These are phyloP conservation scores for Amaranthus palmeri DNA, from an alignment of 148 eudicot genomes.

Conservation along the genomic window DNA sequence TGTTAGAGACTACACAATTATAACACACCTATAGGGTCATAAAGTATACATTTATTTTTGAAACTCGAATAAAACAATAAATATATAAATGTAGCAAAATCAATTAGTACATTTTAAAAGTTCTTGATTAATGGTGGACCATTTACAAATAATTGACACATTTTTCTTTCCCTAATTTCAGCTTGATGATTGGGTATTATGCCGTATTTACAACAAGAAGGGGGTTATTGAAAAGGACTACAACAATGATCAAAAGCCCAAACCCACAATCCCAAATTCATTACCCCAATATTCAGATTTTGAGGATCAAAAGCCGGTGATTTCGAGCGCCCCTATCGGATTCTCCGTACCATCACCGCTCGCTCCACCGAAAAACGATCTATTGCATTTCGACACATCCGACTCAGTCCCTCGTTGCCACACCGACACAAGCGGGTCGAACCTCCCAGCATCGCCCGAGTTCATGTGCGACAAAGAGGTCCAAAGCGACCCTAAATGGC, in stretches of 20 bases:
- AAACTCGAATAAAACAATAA: too few relatives aligned
- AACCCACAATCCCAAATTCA: neutral
- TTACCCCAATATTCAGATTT: conserved; percentile 21
- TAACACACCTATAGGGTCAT: too few relatives aligned
- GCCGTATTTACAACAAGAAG: conserved; percentile 84
- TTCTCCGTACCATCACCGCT: neutral
- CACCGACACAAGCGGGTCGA: conserved; percentile 59
- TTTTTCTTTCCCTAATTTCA: conserved; percentile 20
- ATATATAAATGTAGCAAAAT: too few relatives aligned
- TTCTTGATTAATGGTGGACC: neutral
- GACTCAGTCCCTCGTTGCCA: conserved; percentile 55
- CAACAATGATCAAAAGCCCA: conserved; percentile 16
- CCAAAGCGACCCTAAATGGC: conserved; percentile 57
- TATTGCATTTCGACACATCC: conserved; percentile 45
- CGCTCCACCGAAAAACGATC: conserved; percentile 26
- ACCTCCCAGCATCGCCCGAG: conserved; percentile 43
- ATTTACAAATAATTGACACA: conserved; percentile 1
- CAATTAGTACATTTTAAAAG: neutral
- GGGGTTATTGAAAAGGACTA: conserved; percentile 43
- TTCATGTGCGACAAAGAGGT: conserved; percentile 60
- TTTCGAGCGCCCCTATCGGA: conserved; percentile 15
- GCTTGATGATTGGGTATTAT: conserved; percentile 78
- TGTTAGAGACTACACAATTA: too few relatives aligned
- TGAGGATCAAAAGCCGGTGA: conserved; percentile 46
- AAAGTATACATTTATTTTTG: too few relatives aligned